phyloP scores from a whole-genome alignment of 768 basidiomycete genomes.

The Mycena indigotica region DNA sequence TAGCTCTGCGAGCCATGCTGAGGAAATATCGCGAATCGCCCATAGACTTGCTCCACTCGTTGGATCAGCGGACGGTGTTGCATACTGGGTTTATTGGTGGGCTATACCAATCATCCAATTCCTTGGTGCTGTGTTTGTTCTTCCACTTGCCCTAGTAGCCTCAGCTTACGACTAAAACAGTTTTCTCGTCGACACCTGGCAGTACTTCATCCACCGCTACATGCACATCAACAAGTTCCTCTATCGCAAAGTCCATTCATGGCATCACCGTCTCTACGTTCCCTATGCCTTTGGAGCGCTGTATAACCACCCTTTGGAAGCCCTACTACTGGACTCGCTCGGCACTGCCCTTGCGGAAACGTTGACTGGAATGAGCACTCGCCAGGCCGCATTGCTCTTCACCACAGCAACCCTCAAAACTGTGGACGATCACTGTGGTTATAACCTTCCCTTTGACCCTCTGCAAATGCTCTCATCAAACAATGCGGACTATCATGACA shows the following conservation, averaged over 20 bases:
- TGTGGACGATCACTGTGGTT: slow-evolving; percentile 95
- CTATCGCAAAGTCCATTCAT: slow-evolving; percentile 89
- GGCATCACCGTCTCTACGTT: slow-evolving; percentile 94
- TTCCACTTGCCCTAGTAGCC: neutral
- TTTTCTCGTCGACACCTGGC: slow-evolving; percentile 96
- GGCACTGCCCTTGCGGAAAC: slow-evolving; percentile 80
- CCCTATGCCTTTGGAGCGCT: slow-evolving; percentile 96
- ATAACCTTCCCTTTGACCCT: slow-evolving; percentile 88
- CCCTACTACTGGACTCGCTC: slow-evolving; percentile 83
- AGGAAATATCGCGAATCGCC: slow-evolving; percentile 44
- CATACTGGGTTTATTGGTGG: slow-evolving; percentile 91
- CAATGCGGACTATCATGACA: slow-evolving; percentile 97
- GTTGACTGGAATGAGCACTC: slow-evolving; percentile 65
- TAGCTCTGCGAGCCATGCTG: slow-evolving; percentile 41
- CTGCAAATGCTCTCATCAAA: slow-evolving; percentile 83
- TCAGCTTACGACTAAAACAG: too few relatives aligned
- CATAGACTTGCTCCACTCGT: slow-evolving; percentile 42
- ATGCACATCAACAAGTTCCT: slow-evolving; percentile 92
- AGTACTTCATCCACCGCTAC: slow-evolving; percentile 91
- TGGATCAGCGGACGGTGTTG: slow-evolving; percentile 35
- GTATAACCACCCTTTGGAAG: slow-evolving; percentile 97
- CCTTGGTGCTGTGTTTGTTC: slow-evolving; percentile 78
- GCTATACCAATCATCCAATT: slow-evolving; percentile 75
- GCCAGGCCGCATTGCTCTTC: slow-evolving; percentile 87
- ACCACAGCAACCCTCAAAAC: slow-evolving; percentile 85